phyloP scores from a whole-genome alignment of 768 basidiomycete genomes.

The Roridomyces roridus region DNA sequence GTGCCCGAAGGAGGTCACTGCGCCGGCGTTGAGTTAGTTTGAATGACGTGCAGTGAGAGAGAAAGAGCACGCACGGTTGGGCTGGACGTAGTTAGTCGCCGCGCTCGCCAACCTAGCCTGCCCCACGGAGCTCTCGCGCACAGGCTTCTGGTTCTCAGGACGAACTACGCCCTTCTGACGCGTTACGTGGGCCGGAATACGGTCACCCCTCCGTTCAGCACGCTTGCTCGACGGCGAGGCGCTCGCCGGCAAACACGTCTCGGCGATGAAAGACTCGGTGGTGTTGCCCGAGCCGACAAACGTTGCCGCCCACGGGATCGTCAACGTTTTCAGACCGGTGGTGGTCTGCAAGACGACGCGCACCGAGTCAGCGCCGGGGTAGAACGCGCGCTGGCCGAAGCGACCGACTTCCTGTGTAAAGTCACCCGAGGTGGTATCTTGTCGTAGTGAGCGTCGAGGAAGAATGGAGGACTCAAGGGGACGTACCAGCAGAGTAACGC shows the following conservation, averaged over 20 bases:
- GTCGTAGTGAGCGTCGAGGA: not conserved
- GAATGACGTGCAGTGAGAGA: not conserved
- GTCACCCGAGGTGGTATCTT: slow-evolving; percentile 17
- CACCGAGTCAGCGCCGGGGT: slow-evolving; percentile 21
- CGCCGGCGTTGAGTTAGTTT: not conserved
- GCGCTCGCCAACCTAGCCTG: not conserved
- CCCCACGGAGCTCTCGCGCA: not conserved
- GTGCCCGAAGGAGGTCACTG: slow-evolving; percentile 14
- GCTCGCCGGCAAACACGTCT: slow-evolving; percentile 9
- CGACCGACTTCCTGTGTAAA: slow-evolving; percentile 26
- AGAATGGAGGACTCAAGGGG: not conserved
- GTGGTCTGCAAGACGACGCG: not conserved
- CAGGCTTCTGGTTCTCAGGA: slow-evolving; percentile 12
- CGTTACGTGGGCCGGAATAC: not conserved
- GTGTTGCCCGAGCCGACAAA: slow-evolving; percentile 20
- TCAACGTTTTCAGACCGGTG: slow-evolving; percentile 12
- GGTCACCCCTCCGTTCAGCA: not conserved
- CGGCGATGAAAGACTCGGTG: slow-evolving; percentile 19
- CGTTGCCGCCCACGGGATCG: slow-evolving; percentile 23
- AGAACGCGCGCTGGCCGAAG: slow-evolving; percentile 23
- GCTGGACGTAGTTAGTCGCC: slow-evolving; percentile 3
- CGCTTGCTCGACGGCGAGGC: not conserved
- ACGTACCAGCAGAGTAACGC: slow-evolving; percentile 17
- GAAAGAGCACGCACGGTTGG: slow-evolving; percentile 8
- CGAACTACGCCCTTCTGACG: slow-evolving; percentile 12